Conservation (phyloP, 2,329 filamentous ascomycete species). For the Colletotrichum karsti region DNA sequence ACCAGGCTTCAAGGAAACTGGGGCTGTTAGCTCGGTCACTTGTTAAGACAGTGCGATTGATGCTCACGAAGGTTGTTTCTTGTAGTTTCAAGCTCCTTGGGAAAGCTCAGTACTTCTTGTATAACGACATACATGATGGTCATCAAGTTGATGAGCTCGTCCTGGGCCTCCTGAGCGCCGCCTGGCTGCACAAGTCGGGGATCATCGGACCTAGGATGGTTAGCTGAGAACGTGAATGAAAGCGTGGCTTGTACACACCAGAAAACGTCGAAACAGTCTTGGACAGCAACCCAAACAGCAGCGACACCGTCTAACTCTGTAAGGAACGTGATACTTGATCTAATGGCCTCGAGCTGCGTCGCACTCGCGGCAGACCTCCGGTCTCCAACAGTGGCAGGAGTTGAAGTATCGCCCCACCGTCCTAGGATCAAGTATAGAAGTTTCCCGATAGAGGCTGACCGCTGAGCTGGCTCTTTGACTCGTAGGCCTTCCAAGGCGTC, state of each 20-base stretch:
- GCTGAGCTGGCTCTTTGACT: constrained; percentile 55
- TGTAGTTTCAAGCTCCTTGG: constrained; percentile 55
- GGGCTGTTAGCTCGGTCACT: constrained; percentile 30
- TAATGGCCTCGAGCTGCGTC: constrained; percentile 68
- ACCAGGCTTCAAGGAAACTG: constrained; percentile 69
- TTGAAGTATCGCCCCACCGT: constrained; percentile 75
- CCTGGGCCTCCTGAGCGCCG: constrained; percentile 60
- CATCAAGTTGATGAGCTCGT: constrained; percentile 70
- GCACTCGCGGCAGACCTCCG: constrained; percentile 60
- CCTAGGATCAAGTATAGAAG: constrained; percentile 72
- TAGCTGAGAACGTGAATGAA: constrained; percentile 33
- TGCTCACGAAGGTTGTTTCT: constrained; percentile 59
- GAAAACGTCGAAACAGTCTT: constrained; percentile 58
- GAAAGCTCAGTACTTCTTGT: constrained; percentile 63
- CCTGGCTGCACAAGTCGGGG: constrained; percentile 45
- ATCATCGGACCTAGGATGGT: constrained; percentile 55
- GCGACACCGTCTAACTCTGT: constrained; percentile 59
- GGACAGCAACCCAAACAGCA: constrained; percentile 60
- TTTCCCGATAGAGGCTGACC: constrained; percentile 63
- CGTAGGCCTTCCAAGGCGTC: constrained; percentile 56
- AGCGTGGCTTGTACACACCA: constrained; percentile 50
- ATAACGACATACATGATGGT: constrained; percentile 70
- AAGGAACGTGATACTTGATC: constrained; percentile 59
- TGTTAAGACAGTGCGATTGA: neutral
- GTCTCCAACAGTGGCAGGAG: constrained; percentile 50